Conservation (phyloP, 352 stramenopile genomes). For the Pythium apleroticum region DNA sequence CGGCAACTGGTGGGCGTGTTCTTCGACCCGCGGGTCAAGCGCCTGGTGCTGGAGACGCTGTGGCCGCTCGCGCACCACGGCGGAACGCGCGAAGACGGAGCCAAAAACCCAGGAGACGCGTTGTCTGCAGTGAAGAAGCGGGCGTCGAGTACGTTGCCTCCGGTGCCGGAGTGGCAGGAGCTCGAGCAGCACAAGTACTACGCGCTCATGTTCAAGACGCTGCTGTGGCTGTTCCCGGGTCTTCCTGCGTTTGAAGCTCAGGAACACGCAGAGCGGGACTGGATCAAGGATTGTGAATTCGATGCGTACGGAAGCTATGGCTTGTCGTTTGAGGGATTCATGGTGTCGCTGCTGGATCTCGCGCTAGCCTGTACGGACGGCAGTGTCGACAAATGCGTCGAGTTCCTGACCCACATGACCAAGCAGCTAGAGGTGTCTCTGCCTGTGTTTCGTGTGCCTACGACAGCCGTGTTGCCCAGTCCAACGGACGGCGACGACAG, state of each 20-base stretch:
- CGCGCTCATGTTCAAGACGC: constrained; percentile 38
- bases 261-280: constrained; percentile 40
- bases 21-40: constrained; percentile 40
- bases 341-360: constrained; percentile 49
- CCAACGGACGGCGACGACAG: not conserved
- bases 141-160: not conserved
- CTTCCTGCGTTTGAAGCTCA: constrained; percentile 44
- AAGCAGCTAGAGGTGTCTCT: constrained; percentile 40
- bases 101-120: not conserved
- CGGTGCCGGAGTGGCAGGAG: constrained; percentile 40
- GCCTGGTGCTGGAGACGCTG: constrained; percentile 39
- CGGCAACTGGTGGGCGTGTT: constrained; percentile 34
- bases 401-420: constrained; percentile 48
- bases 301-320: constrained; percentile 38
- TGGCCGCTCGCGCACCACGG: constrained; percentile 55
- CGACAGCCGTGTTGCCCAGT: not conserved
- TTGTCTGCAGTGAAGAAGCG: not conserved
- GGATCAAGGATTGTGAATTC: constrained; percentile 52
- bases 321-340: constrained; percentile 50
- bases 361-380: constrained; percentile 47
- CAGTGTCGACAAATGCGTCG: constrained; percentile 38
- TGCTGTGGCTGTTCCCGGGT: constrained; percentile 56
- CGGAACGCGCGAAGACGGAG: not conserved
- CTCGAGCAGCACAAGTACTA: constrained; percentile 50
- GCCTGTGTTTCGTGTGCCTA: constrained; percentile 25